A percentile compares a stretch with the other conserved stretches of the same genome.
phyloP scores from a whole-genome alignment of 2,329 filamentous ascomycete species.

The Hortaea werneckii region DNA sequence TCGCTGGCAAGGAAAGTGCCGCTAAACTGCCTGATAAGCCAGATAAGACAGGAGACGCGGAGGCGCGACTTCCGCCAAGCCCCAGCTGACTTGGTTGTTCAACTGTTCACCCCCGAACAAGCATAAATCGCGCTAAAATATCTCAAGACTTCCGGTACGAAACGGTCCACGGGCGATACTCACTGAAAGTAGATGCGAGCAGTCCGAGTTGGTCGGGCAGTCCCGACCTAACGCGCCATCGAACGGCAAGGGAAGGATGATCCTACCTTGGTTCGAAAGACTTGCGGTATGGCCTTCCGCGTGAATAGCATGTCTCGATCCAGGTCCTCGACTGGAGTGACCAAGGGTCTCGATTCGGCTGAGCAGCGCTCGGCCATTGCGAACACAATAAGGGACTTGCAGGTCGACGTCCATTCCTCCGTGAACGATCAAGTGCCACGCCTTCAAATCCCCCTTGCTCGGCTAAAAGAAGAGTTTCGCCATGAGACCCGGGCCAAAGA shows the following conservation, averaged over 20 bases:
- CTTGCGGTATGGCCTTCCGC: conserved; percentile 14
- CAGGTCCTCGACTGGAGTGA: conserved; percentile 14
- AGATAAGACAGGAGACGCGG: no score
- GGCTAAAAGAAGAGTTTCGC: conserved; percentile 12
- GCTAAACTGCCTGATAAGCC: no score
- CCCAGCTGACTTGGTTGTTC: background rate
- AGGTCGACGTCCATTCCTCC: conserved; percentile 8
- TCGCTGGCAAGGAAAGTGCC: no score
- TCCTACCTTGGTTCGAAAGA: no score
- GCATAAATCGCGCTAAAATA: no score
- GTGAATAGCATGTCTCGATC: conserved; percentile 13
- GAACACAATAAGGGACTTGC: conserved; percentile 14
- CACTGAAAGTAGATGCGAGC: no score
- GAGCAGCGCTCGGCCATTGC: conserved; percentile 17
- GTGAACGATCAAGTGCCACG: conserved; percentile 7
- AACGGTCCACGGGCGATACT: no score
- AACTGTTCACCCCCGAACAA: background rate
- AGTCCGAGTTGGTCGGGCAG: no score
- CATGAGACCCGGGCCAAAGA: conserved; percentile 14
- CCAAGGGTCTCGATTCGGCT: conserved; percentile 17
- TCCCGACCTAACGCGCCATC: no score
- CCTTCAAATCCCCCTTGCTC: conserved; percentile 4
- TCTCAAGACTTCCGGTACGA: no score
- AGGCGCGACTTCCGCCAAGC: background rate
- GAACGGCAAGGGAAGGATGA: no score